A percentile compares a stretch with the other conserved stretches of the same genome.
These are phyloP conservation scores for Verticillium isaacii DNA, from an alignment of 2,329 filamentous ascomycete genomes.

Conservation along the genomic window DNA sequence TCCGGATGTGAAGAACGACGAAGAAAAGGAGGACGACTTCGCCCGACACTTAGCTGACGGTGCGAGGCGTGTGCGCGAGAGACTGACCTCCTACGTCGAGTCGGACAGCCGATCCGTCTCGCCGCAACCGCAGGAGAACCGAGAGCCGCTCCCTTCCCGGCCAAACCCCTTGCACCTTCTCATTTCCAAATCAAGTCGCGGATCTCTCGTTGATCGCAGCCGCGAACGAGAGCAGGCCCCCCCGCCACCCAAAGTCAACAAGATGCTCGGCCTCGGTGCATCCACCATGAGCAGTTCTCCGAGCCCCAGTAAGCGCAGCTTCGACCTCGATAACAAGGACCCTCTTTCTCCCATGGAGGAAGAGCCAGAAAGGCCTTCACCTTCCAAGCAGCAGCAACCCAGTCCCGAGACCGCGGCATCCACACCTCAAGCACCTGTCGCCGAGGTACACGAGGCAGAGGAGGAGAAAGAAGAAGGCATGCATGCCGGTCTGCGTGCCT, in stretches of 20 bases:
- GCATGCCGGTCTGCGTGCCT: constrained; percentile 50
- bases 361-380: constrained; percentile 11
- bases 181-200: constrained; percentile 61
- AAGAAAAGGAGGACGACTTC: constrained; percentile 63
- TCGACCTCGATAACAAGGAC: constrained; percentile 25
- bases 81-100: constrained; percentile 64
- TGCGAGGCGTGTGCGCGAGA: constrained; percentile 67
- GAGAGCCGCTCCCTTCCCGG: constrained; percentile 28
- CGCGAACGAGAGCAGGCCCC: constrained; percentile 34
- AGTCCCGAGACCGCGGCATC: background rate
- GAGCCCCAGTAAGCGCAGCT: constrained; percentile 30
- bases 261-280: constrained; percentile 54
- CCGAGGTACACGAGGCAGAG: constrained; percentile 17
- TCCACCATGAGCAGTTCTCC: constrained; percentile 34
- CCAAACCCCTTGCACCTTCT: constrained; percentile 60
- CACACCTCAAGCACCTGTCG: background rate
- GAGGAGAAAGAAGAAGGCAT: constrained; percentile 25
- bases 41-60: constrained; percentile 67
- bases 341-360: constrained; percentile 19
- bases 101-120: constrained; percentile 49
- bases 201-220: constrained; percentile 53
- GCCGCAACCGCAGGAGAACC: constrained; percentile 27
- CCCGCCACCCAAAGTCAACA: constrained; percentile 51
- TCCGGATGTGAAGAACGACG: constrained; percentile 49
- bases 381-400: background rate